Base-by-base conservation (phyloP, 2,329 filamentous ascomycete genomes). In the Colletotrichum godetiae region DNA sequence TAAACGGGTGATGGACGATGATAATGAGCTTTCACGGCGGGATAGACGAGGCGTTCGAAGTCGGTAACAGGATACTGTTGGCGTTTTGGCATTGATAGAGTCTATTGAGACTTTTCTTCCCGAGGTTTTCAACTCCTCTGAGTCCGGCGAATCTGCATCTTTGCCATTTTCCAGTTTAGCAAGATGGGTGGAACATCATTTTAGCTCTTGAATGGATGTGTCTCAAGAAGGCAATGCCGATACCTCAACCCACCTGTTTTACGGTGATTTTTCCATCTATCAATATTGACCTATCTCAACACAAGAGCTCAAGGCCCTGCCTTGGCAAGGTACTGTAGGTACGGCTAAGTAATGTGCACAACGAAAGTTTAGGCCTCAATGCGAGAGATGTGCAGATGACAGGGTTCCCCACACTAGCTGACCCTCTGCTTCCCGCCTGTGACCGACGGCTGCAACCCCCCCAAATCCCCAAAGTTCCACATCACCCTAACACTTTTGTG, bases 371-470 rank as follows among this genome's bases (percentile, higher is more conserved):
- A 29, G 55, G 55, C 29, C 29, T 13, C 15, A 27, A 24, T n/a
- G 55, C 55, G 15, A 33, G 33, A 56, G 53, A 24, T 35, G 46
- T 37, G 67, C 55, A 60, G 55, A 57, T 70, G 67, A 70, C 70
- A 65, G 35, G 71, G 67, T 56, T 46, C 59, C 67, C 70, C 70
- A 69, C 67, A 42, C 60, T 37, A 33, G 55, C 46, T 24, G 31
- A 15, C 56, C 68, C 60, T 63, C 71, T 67, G 61, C 53, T 33
- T 35, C 15, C 57, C 52, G 71, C 67, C 71, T 49, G 55, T 73
- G 67, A 71, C 67, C 49, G 49, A 56, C 31, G 33, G 33, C 42
- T 33, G 53, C 42, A 35, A 24, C 57, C 19, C 27, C 7, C 29
- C 29, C 56, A 27, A n/a, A 8, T 19, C 22, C 33, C 46, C 58